phyloP scores from a whole-genome alignment of 2,329 filamentous ascomycete genomes.

The Stachybotrys chartarum region DNA sequence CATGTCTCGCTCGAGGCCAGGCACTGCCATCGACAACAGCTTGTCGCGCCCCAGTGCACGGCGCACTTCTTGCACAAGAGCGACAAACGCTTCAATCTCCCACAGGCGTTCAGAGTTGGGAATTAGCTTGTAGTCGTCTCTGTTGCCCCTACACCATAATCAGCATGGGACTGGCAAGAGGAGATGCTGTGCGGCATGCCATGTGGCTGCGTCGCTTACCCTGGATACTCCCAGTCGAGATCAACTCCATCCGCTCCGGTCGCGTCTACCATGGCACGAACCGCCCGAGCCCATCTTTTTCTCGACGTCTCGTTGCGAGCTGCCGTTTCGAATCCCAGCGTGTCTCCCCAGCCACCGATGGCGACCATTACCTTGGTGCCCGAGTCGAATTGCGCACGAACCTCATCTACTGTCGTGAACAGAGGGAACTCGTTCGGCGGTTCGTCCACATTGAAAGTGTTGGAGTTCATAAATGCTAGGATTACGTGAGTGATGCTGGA shows the following conservation, averaged over 20 bases:
- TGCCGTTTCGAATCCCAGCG: conserved; percentile 51
- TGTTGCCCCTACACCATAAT: conserved; percentile 47
- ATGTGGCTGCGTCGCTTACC: conserved; percentile 19
- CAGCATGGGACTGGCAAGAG: neutral
- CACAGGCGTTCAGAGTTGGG: conserved; percentile 53
- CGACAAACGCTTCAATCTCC: conserved; percentile 58
- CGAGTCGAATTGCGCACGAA: conserved; percentile 38
- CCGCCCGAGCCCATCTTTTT: conserved; percentile 54
- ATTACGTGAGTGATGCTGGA: conserved; percentile 47
- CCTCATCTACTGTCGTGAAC: conserved; percentile 42
- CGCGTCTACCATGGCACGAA: conserved; percentile 53
- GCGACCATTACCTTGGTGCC: conserved; percentile 61
- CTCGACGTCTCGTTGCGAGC: conserved; percentile 45
- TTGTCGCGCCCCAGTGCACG: conserved; percentile 47
- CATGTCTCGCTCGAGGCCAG: conserved; percentile 57
- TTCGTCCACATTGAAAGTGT: conserved; percentile 39
- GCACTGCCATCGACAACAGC: conserved; percentile 61
- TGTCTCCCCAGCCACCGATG: conserved; percentile 70
- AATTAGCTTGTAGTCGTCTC: conserved; percentile 59
- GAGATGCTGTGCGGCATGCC: neutral
- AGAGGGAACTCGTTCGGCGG: conserved; percentile 36
- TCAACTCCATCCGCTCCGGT: conserved; percentile 59
- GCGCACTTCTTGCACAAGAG: conserved; percentile 52
- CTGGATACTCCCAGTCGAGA: conserved; percentile 61
- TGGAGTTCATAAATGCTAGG: conserved; percentile 50